phyloP scores from a whole-genome alignment of 2,329 filamentous ascomycete genomes.

The Epichloe baconii region DNA sequence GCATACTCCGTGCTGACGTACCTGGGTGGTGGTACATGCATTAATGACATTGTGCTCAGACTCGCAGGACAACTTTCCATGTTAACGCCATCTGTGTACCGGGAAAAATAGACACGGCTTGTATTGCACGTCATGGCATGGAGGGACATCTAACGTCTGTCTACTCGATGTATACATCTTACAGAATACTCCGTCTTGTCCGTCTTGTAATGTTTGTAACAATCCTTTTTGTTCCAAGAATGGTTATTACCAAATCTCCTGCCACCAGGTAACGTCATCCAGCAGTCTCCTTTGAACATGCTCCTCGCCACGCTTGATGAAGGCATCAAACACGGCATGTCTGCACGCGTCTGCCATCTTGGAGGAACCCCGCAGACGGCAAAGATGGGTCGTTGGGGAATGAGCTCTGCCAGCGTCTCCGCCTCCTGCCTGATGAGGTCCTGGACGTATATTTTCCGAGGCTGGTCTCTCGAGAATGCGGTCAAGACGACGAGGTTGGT shows the following conservation, averaged over 20 bases:
- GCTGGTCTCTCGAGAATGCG: slow-evolving; percentile 36
- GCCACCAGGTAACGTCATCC: slow-evolving; percentile 33
- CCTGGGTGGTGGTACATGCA: too few relatives aligned
- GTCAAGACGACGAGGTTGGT: slow-evolving; percentile 22
- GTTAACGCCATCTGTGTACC: fast-evolving
- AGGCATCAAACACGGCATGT: slow-evolving; percentile 35
- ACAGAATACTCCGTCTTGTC: too few relatives aligned
- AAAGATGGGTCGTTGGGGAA: slow-evolving; percentile 31
- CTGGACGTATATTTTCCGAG: slow-evolving; percentile 42
- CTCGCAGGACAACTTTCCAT: neutral
- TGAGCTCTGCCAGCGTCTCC: slow-evolving; percentile 16
- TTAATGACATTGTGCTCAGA: neutral
- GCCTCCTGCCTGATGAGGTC: slow-evolving; percentile 35
- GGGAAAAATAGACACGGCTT: too few relatives aligned
- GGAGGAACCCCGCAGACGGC: slow-evolving; percentile 44
- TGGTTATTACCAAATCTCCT: slow-evolving; percentile 45
- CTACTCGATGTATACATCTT: too few relatives aligned
- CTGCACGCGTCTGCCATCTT: slow-evolving; percentile 46
- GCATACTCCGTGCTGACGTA: too few relatives aligned
- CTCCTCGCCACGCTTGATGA: slow-evolving; percentile 25
- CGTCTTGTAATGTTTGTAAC: too few relatives aligned
- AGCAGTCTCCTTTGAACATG: slow-evolving; percentile 26
- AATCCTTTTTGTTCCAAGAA: too few relatives aligned
- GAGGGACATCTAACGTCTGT: too few relatives aligned
- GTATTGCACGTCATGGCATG: too few relatives aligned